Evolutionary conservation across 2,329 filamentous ascomycete genomes (phyloP), one percentile per base, ranked within the genome.

Genomic region (Fusarium sororula): DNA sequence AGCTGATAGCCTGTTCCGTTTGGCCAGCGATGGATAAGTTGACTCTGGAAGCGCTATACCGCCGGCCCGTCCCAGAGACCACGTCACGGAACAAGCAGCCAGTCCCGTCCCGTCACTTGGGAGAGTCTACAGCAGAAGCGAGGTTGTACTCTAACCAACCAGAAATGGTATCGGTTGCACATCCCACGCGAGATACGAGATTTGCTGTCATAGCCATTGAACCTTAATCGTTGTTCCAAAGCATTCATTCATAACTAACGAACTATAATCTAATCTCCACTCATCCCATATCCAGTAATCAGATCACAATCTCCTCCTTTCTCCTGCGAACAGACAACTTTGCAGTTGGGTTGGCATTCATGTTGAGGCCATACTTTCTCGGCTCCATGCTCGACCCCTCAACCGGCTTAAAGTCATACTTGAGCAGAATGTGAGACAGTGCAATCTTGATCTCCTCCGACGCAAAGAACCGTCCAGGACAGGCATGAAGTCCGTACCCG

Each of bases 111-210:
- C 26, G 10, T 17, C 20, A 6, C 10, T 8, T 11, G 10, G 4
- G 20, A 0, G 18, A 6, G 20, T 15, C 6, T 35, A 0, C 0
- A 8, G 32, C 6, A 15, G 26, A 15, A 48, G 20, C 6, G 9
- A 11, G 12, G 8, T 3, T 7, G 26, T 1, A n/a, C 26, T n/a
- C 6, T n/a, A 9, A 3, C 8, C 6, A 30, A 14, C 11, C 14
- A 17, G 10, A 35, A 15, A 35, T 35, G 7, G 14, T 6, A 15
- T 5, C 4, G 14, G 9, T 14, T 17, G 4, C 24, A 47, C 7
- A 4, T 5, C 6, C 1, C 1, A 11, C 18, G 6, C 20, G 4
- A 30, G 20, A 8, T 0, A 22, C 0, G 4, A 8, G 9, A 30
- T 10, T 22, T 22, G 20, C 18, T 1, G 9, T 28, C 9, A 11